phyloP scores from a whole-genome alignment of 805 yeast species.

The Sungouiella thailandica region DNA sequence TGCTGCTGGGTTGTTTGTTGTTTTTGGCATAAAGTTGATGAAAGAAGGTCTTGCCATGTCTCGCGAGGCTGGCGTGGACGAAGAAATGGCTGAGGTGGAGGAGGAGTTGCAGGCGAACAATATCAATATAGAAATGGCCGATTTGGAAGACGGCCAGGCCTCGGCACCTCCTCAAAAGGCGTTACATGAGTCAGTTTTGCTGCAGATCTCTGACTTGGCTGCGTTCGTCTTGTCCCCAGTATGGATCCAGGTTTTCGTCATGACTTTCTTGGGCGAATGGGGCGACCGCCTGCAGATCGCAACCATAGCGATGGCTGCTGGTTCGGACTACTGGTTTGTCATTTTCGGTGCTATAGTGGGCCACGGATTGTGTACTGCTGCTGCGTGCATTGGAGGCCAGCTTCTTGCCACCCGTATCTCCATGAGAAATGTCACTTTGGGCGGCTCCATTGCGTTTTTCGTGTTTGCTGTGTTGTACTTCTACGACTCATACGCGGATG shows the following conservation, averaged over 20 bases:
- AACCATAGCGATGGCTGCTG: constrained; percentile 98
- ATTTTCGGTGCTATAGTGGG: constrained; percentile 88
- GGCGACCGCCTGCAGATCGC: constrained; percentile 98
- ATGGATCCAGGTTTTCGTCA: constrained; percentile 90
- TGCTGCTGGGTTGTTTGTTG: constrained; percentile 76
- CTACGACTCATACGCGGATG: constrained; percentile 48
- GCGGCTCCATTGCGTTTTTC: constrained; percentile 85
- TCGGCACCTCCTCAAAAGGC: background rate
- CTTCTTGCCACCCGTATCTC: constrained; percentile 83
- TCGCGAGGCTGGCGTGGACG: constrained; percentile 81
- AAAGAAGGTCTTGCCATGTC: constrained; percentile 82
- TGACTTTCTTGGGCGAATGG: constrained; percentile 98
- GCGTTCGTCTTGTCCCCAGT: constrained; percentile 72
- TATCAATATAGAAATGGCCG: constrained; percentile 44
- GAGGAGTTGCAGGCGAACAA: constrained; percentile 75
- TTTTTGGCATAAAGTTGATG: constrained; percentile 74
- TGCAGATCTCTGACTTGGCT: constrained; percentile 50
- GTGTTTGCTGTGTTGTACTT: constrained; percentile 78
- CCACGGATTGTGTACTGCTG: constrained; percentile 78
- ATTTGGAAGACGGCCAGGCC: constrained; percentile 53
- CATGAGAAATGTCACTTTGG: constrained; percentile 85
- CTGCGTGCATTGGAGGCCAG: constrained; percentile 94
- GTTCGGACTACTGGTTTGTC: constrained; percentile 84
- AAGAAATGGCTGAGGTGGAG: constrained; percentile 95
- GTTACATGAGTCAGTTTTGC: constrained; percentile 4